Evolutionary conservation across 2,329 filamentous ascomycete genomes (phyloP), one percentile per base, ranked within the genome.

Genomic region (Monosporascus sp.): DNA sequence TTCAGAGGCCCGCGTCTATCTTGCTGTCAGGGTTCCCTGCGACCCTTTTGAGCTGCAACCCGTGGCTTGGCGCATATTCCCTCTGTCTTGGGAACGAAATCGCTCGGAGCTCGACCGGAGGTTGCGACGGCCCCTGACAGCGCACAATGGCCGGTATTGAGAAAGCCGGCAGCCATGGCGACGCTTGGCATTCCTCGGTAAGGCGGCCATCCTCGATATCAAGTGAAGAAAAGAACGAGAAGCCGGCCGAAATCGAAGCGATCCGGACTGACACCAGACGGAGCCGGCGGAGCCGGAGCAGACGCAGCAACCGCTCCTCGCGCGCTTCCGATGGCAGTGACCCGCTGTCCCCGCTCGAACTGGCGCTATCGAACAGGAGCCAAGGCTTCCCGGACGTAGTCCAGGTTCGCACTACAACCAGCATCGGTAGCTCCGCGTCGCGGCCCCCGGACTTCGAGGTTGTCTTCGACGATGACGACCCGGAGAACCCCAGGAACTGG

Each of bases 401-500:
- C 35, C 72, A 71, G 55, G 70, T 72, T 6, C 67, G 69, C 37
- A 76, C 74, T 2, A 68, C 70, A 27, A 71, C 74, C 49, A 77
- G 73, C 55, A 60, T 74, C 41, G 68, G 69, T 49, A 77, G 74
- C 57, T 68, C 66, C 24, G 72, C 72, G 3, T 76, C 74, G 17
- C 69, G 75, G 2, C 70, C 74, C 3, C 78, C 82, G 4, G 81
- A 84, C 27, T 93, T 84, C 63, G 89, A 94, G 70, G 79, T 93
- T 51, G 84, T 87, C 63, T 91, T 89, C 66, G 79, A 81, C 17
- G 80, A 81, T 1, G 72, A 79, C 54, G 86, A 88, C 62, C 74
- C 75, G 2, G 76, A 78, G 14, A 86, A 91, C 62, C 87, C 89
- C 0, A 76, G 79, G 53, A 86, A 87, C 65, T 92, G 88, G 87